Conservation (phyloP, 2,329 filamentous ascomycete species). For the Gaeumannomyces tritici region DNA sequence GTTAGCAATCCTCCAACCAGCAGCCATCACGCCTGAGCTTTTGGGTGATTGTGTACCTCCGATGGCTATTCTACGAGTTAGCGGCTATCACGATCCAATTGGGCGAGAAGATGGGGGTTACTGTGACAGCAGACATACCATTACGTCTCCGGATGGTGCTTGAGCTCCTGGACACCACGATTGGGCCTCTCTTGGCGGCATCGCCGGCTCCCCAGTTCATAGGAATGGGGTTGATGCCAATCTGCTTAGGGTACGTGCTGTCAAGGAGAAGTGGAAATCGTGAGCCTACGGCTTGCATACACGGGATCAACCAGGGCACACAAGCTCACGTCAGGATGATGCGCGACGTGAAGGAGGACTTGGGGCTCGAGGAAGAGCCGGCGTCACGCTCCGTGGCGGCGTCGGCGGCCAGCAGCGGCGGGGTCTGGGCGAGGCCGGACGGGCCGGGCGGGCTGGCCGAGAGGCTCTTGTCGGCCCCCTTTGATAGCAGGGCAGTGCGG, state of each 20-base stretch:
- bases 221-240: constrained; percentile 82
- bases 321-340: constrained; percentile 42
- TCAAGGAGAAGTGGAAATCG: not conserved
- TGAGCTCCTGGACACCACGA: constrained; percentile 71
- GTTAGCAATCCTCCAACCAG: not conserved
- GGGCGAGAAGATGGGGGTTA: constrained; percentile 7
- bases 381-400: constrained; percentile 9
- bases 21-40: not conserved
- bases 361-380: constrained; percentile 19
- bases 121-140: constrained; percentile 38
- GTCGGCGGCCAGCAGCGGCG: constrained; percentile 13
- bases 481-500: constrained; percentile 1
- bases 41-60: constrained; percentile 7
- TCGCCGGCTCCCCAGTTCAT: constrained; percentile 82
- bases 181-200: constrained; percentile 67
- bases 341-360: constrained; percentile 39
- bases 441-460: constrained; percentile 7
- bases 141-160: constrained; percentile 74
- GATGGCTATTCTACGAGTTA: constrained; percentile 7
- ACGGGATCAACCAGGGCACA: not conserved
- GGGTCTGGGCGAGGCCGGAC: constrained; percentile 10
- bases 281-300: not conserved
- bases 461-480: constrained; percentile 1
- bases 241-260: constrained; percentile 84
- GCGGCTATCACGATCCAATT: not conserved